A percentile compares a stretch with the other conserved stretches of the same genome.
Conservation (phyloP, 2,329 filamentous ascomycete genomes). For the Hypoxylon sp. region DNA sequence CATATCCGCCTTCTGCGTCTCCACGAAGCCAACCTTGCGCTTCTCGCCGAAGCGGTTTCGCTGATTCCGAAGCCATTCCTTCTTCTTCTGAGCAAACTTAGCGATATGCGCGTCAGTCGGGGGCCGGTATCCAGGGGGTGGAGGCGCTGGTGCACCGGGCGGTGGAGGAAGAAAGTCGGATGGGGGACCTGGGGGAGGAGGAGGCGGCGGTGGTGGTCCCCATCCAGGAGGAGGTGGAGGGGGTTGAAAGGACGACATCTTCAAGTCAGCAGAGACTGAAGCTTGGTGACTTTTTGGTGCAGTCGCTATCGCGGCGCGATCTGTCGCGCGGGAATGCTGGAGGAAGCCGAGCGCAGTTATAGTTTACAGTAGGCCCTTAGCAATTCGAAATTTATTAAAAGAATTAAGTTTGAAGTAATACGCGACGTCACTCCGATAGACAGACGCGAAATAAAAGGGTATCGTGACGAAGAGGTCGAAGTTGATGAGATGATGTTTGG, state of each 20-base stretch:
- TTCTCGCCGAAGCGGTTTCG: slow-evolving; percentile 96
- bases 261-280: slow-evolving; percentile 31
- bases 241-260: slow-evolving; percentile 62
- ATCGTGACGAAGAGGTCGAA: slow-evolving; percentile 23
- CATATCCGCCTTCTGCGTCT: slow-evolving; percentile 99
- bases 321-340: slow-evolving; percentile 41
- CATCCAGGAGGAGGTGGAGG: slow-evolving; percentile 67
- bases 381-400: slow-evolving; percentile 15
- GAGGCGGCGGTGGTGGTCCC: slow-evolving; percentile 59
- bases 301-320: slow-evolving; percentile 48
- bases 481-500: slow-evolving; percentile 26
- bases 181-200: slow-evolving; percentile 65
- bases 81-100: slow-evolving; percentile 99
- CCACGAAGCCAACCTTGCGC: slow-evolving; percentile 93
- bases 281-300: slow-evolving; percentile 40
- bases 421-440: slow-evolving; percentile 36
- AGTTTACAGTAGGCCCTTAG: slow-evolving; percentile 15
- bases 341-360: slow-evolving; percentile 34
- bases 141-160: slow-evolving; percentile 69
- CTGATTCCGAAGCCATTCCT: slow-evolving; percentile 94
- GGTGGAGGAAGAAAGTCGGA: slow-evolving; percentile 66
- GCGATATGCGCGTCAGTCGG: slow-evolving; percentile 83
- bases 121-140: slow-evolving; percentile 85
- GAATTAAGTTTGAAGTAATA: slow-evolving; percentile 20
- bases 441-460: slow-evolving; percentile 34